Evolutionary conservation across 768 basidiomycete species (phyloP).

Genomic region (Boletus insuetus): DNA sequence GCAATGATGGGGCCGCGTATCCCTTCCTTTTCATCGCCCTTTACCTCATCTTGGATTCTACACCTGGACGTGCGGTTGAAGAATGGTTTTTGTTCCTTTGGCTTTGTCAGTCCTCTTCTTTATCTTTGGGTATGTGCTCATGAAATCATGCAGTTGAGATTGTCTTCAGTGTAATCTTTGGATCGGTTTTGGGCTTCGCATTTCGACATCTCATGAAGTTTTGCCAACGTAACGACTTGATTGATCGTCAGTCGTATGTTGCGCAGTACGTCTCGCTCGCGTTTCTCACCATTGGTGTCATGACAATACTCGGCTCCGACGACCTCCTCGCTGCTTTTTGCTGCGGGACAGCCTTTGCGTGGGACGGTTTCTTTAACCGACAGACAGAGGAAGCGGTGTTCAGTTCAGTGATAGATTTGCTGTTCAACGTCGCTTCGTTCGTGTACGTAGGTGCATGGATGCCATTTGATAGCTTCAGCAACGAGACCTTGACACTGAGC

Average conservation of each 20-base stretch:
- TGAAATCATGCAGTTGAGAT: conserved; percentile 61
- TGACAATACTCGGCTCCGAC: conserved; percentile 84
- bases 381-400: conserved; percentile 96
- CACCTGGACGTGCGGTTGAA: conserved; percentile 61
- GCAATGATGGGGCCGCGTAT: conserved; percentile 97
- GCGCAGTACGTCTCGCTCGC: conserved; percentile 88
- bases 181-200: conserved; percentile 66
- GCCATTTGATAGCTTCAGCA: conserved; percentile 81
- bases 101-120: conserved; percentile 61
- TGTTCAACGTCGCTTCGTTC: conserved; percentile 95
- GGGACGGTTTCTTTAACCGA: conserved; percentile 92
- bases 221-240: conserved; percentile 79
- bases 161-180: conserved; percentile 69
- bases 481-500: conserved; percentile 61
- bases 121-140: conserved; percentile 1
- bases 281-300: conserved; percentile 80
- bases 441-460: conserved; percentile 97
- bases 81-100: conserved; percentile 89
- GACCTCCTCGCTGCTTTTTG: conserved; percentile 93
- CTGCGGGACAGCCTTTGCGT: conserved; percentile 94
- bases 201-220: conserved; percentile 94
- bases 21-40: conserved; percentile 90
- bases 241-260: conserved; percentile 92
- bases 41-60: conserved; percentile 73
- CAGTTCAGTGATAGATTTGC: conserved; percentile 91